Conservation (phyloP, 2,329 filamentous ascomycete genomes). For the Microcyclosporella mali region DNA sequence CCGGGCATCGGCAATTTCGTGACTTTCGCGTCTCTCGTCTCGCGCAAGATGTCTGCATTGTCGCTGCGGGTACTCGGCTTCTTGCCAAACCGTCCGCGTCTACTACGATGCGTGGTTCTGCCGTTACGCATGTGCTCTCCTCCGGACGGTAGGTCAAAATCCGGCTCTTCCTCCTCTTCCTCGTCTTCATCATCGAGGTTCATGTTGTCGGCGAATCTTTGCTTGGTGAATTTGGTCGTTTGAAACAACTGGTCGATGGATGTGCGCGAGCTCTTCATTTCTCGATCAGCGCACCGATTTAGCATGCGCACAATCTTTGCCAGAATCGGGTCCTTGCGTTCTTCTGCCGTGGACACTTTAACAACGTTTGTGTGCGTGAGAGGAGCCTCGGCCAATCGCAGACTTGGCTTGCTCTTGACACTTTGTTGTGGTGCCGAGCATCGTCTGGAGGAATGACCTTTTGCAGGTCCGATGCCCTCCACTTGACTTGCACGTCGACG, state of each 20-base stretch:
- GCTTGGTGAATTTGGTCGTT: too few species aligned
- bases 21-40: background rate
- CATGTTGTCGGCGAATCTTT: background rate
- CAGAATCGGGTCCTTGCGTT: conserved; percentile 8
- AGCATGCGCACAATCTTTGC: conserved; percentile 9
- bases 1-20: background rate
- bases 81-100: conserved; percentile 12
- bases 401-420: too few species aligned
- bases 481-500: background rate
- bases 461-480: background rate
- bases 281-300: conserved; percentile 4
- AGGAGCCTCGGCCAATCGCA: too few species aligned
- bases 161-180: conserved; percentile 5
- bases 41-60: background rate
- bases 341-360: background rate
- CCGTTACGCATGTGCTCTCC: conserved; percentile 8
- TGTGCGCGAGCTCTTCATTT: too few species aligned
- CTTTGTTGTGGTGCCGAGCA: too few species aligned
- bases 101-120: conserved; percentile 9
- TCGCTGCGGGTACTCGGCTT: background rate
- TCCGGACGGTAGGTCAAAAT: too few species aligned
- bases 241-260: too few species aligned
- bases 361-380: background rate
- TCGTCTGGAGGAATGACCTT: too few species aligned
- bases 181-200: background rate